phyloP scores from a whole-genome alignment of 495 filamentous ascomycete species.

The Penicillium angulare region DNA sequence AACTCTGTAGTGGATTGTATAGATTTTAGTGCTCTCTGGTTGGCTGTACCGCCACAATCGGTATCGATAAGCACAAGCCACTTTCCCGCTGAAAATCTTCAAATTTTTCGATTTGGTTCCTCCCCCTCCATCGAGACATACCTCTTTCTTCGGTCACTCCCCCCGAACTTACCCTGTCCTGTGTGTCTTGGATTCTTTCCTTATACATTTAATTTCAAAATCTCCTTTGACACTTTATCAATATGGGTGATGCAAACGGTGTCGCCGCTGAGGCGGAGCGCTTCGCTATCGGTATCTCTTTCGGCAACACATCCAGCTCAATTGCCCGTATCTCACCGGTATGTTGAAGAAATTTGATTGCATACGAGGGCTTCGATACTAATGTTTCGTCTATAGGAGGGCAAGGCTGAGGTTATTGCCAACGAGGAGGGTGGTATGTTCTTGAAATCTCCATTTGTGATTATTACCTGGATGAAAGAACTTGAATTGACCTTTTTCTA shows the following conservation, averaged over 20 bases:
- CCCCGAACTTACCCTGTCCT: slow-evolving; percentile 12
- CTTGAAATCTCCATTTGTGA: slow-evolving; percentile 3
- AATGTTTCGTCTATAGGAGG: slow-evolving; percentile 58
- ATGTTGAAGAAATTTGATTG: slow-evolving; percentile 25
- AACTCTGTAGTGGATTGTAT: no score
- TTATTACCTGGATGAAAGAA: slow-evolving; percentile 9
- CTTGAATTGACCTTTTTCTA: slow-evolving; percentile 27
- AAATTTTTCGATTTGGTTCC: slow-evolving; percentile 27
- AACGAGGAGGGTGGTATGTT: slow-evolving; percentile 94
- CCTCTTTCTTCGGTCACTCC: slow-evolving; percentile 17
- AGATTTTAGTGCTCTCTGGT: not conserved
- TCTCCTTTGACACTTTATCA: slow-evolving; percentile 18
- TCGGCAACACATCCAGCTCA: slow-evolving; percentile 96
- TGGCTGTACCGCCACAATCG: slow-evolving; percentile 27
- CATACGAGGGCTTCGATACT: no score
- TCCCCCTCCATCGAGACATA: slow-evolving; percentile 24
- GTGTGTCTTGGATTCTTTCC: slow-evolving; percentile 14
- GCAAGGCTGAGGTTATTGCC: slow-evolving; percentile 95
- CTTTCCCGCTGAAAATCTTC: slow-evolving; percentile 29
- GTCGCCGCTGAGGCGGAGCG: slow-evolving; percentile 51
- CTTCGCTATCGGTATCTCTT: slow-evolving; percentile 90
- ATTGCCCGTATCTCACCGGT: slow-evolving; percentile 80
- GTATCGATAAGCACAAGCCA: slow-evolving; percentile 46
- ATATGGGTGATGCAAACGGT: slow-evolving; percentile 57
- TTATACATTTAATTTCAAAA: not conserved